Evolutionary conservation across 1,284 basidiomycete species (phyloP).

Genomic region (Papiliotrema nemorosa): DNA sequence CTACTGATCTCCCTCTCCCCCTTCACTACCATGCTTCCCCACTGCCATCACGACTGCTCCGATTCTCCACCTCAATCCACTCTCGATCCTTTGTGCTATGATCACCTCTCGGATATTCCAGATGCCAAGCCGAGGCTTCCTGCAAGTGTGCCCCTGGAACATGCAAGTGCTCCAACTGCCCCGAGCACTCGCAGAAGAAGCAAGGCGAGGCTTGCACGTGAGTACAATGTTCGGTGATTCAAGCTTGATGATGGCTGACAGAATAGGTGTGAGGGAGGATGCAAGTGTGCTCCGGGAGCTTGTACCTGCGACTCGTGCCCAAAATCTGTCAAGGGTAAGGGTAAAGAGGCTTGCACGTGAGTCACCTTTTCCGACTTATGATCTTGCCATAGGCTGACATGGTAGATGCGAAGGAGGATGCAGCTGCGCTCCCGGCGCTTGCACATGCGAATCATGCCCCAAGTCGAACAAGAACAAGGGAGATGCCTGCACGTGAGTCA

Average conservation of each 20-base stretch:
- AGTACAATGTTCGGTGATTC: too few species aligned
- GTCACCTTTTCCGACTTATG: not conserved
- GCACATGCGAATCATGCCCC: constrained; percentile 16
- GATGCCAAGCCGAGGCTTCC: constrained; percentile 3
- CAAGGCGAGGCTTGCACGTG: constrained; percentile 5
- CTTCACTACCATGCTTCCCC: not conserved
- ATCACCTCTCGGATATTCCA: constrained; percentile 4
- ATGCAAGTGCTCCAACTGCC: constrained; percentile 12
- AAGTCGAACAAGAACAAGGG: constrained; percentile 12
- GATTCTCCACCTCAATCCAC: not conserved
- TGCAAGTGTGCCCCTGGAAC: constrained; percentile 8
- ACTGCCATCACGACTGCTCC: not conserved
- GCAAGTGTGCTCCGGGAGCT: constrained; percentile 24
- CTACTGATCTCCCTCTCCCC: not conserved
- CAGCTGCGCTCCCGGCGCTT: constrained; percentile 24
- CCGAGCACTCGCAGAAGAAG: constrained; percentile 5
- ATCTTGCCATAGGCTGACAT: not conserved
- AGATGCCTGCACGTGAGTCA: too few species aligned
- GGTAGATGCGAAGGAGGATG: constrained; percentile 12
- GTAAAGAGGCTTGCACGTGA: constrained; percentile 1
- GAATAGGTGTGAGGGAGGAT: constrained; percentile 10
- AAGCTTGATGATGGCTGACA: too few species aligned
- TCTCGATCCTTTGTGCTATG: not conserved
- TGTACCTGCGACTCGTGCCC: constrained; percentile 18
- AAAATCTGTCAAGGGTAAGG: constrained; percentile 9